Base-by-base conservation (phyloP, 177 flowering plant species). In the Vitis hybrid region DNA sequence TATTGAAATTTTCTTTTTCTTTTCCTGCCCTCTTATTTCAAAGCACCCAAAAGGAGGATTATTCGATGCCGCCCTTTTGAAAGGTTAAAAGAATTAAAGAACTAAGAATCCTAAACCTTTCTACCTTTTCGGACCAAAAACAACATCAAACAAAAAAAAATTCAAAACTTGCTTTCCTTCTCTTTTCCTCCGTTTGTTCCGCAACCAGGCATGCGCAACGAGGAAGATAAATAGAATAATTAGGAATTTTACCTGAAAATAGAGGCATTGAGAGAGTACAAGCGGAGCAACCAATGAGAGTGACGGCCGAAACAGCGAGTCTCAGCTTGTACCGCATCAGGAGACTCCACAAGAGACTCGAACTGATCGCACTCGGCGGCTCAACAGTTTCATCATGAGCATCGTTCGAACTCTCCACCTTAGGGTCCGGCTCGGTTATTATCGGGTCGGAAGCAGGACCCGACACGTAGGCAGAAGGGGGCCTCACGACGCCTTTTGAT, bases 221-320 rank as follows among this genome's bases (percentile, higher is more conserved):
- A 62, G 17, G 48, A 51, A 32, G 9, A 15, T 14, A 45, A 17
- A 15, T 62, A 40, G 8, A 30, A 62, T 18, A 52, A 40, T 1
- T 2, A 2, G 11, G 23, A 8, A 50, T 10, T 49, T 17, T 75
- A 94, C 98, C 97, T 0, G 97, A 88, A 60, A 83, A 88, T 0
- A 92, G 72, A 10, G 99, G 97, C 97, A 95, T 88, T 7, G 94
- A 88, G 60, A 95, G 96, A 69, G 97, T 93, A 70, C 93, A 91
- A 40, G 88, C 62, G 15, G 92, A 74, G 78, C 94, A 86, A 9
- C 91, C 91, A 52, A 91, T 14, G 13, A 95, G 87, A 66, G 90
- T 65, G 40, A 78, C 52, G 32, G 77, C 64, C 45, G 90, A 84
- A 64, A 80, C 68, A 1, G 78, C 82, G 5, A 95, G 82, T 64